phyloP scores from a whole-genome alignment of 257 asterid species.

The Penstemon barbatus region DNA sequence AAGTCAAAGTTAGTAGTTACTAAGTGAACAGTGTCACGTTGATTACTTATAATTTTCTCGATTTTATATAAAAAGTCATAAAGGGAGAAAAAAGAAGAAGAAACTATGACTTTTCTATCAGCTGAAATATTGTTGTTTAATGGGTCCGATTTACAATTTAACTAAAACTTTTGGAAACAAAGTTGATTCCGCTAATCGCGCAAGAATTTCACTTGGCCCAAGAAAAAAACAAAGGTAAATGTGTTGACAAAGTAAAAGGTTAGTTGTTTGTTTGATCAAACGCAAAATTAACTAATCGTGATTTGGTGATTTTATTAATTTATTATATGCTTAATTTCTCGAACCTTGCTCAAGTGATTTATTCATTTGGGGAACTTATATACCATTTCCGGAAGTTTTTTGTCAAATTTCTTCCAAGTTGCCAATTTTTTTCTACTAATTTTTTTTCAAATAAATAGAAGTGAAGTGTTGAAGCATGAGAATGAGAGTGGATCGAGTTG shows the following conservation, averaged over 20 bases:
- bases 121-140: neutral
- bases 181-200: conserved; percentile 50
- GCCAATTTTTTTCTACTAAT: neutral
- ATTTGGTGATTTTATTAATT: conserved; percentile 28
- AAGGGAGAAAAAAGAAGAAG: neutral
- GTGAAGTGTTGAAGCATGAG: too few species aligned
- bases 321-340: neutral
- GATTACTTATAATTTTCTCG: too few species aligned
- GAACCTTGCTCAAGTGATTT: too few species aligned
- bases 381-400: too few species aligned
- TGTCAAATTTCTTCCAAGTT: neutral
- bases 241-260: conserved; percentile 29
- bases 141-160: conserved; percentile 18
- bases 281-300: conserved; percentile 29
- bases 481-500: too few species aligned
- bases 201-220: conserved; percentile 40
- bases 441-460: neutral
- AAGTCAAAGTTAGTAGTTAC: too few species aligned
- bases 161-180: neutral
- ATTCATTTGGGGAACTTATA: too few species aligned
- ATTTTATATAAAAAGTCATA: too few species aligned
- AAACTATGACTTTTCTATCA: neutral
- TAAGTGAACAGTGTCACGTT: too few species aligned
- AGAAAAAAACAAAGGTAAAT: conserved; percentile 36
- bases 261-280: conserved; percentile 42